Evolutionary conservation across 257 asterid species (phyloP).

Genomic region (Haberlea rhodopensis): DNA sequence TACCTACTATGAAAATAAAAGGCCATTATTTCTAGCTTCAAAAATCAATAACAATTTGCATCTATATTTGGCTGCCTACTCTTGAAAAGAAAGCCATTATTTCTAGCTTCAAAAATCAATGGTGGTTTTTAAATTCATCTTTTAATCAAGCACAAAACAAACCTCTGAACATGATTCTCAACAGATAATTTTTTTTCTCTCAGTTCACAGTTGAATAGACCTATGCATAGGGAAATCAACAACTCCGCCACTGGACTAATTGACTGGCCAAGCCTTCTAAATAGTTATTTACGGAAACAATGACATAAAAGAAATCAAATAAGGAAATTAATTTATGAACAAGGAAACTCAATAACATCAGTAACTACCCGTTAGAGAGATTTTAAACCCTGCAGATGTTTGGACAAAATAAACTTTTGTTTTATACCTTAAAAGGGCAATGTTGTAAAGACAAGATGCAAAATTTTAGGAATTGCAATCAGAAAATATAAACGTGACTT

Average conservation of each 20-base stretch:
- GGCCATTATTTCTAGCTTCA: neutral
- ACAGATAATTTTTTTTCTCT: neutral
- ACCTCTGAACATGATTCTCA: neutral
- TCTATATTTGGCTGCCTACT: no score
- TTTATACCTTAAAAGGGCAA: conserved; percentile 6
- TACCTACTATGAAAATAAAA: neutral
- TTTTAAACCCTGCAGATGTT: conserved; percentile 2
- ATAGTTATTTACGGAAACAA: neutral
- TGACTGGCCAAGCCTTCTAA: neutral
- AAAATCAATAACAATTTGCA: no score
- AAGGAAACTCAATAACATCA: neutral
- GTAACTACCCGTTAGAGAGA: conserved; percentile 1
- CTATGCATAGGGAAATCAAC: no score
- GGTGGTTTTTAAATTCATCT: neutral
- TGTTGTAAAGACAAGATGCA: neutral
- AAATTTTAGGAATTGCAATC: conserved; percentile 13
- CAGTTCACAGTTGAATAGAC: no score
- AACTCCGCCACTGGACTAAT: no score
- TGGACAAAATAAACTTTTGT: no score
- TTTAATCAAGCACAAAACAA: neutral
- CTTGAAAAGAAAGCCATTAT: no score
- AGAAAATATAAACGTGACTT: conserved; percentile 3
- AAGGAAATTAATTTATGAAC: neutral
- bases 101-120: no score
- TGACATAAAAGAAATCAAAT: no score